Evolutionary conservation across 371 early-diverging fungal genomes (phyloP).

Genomic region (Actinomortierella ambigua): DNA sequence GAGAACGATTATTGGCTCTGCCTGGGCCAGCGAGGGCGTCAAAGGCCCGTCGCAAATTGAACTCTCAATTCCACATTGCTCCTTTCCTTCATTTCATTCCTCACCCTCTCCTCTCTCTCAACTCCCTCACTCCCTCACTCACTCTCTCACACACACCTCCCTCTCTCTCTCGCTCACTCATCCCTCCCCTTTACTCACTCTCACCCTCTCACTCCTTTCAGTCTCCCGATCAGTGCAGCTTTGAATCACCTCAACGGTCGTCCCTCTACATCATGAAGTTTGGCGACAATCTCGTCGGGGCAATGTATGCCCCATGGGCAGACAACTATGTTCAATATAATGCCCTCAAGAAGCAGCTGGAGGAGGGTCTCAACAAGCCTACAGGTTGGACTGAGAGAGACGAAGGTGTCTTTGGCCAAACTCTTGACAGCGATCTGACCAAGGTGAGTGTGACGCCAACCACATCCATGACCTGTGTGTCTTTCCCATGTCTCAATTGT

Average conservation of each 20-base stretch:
- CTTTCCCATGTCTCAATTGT: too few relatives aligned
- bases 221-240: too few relatives aligned
- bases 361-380: slow-evolving; percentile 49
- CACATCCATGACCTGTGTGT: too few relatives aligned
- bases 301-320: slow-evolving; percentile 72
- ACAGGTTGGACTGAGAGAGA: slow-evolving; percentile 69
- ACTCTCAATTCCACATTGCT: neutral
- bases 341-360: slow-evolving; percentile 74
- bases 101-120: neutral
- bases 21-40: too few relatives aligned
- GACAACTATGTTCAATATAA: slow-evolving; percentile 87
- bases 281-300: slow-evolving; percentile 69
- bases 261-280: slow-evolving; percentile 71
- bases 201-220: neutral
- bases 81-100: neutral
- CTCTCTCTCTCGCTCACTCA: neutral
- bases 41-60: too few relatives aligned
- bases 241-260: neutral
- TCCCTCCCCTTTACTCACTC: neutral
- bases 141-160: neutral
- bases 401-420: slow-evolving; percentile 88
- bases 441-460: slow-evolving; percentile 65
- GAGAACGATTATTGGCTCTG: neutral
- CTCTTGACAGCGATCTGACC: slow-evolving; percentile 88
- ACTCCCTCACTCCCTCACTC: neutral